Percentiles rank a stretch among this genome's conserved stretches.
Evolutionary conservation across 148 eudicot species (phyloP).

Genomic region (Beta vulgaris): DNA sequence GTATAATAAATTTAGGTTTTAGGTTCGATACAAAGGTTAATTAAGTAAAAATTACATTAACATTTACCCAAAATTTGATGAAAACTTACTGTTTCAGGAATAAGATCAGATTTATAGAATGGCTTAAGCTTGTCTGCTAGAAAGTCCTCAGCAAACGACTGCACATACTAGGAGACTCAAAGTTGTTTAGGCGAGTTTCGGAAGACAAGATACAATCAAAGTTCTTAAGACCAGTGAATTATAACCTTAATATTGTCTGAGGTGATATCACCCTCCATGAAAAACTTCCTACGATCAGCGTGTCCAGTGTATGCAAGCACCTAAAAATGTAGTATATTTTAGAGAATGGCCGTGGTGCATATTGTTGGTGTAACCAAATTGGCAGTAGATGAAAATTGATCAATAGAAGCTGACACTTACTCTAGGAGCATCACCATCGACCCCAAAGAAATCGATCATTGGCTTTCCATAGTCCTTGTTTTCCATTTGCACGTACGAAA

Average conservation of each 20-base stretch:
- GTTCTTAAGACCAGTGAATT: neutral
- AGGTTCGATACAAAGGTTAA: neutral
- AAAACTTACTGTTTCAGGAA: conserved; percentile 68
- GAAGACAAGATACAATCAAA: too few relatives aligned
- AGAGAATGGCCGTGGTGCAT: neutral
- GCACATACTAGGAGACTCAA: neutral
- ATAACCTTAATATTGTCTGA: conserved; percentile 61
- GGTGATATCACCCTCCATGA: conserved; percentile 59
- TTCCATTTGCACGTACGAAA: conserved; percentile 64
- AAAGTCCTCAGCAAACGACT: conserved; percentile 71
- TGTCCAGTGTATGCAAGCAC: conserved; percentile 66
- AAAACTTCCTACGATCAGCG: conserved; percentile 56
- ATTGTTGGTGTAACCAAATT: too few relatives aligned
- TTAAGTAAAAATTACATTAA: neutral
- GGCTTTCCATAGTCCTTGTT: conserved; percentile 77
- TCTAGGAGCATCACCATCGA: conserved; percentile 51
- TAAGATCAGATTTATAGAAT: conserved; percentile 76
- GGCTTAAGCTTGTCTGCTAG: conserved; percentile 71
- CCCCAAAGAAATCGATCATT: conserved; percentile 74
- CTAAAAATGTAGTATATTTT: conserved; percentile 27
- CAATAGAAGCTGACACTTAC: conserved; percentile 30
- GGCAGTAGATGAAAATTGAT: too few relatives aligned
- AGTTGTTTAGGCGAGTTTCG: too few relatives aligned
- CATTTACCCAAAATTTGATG: neutral
- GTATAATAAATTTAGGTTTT: neutral